These are phyloP conservation scores for Fusarium sp. DNA, from an alignment of 2,329 filamentous ascomycete species.

Conservation along the genomic window DNA sequence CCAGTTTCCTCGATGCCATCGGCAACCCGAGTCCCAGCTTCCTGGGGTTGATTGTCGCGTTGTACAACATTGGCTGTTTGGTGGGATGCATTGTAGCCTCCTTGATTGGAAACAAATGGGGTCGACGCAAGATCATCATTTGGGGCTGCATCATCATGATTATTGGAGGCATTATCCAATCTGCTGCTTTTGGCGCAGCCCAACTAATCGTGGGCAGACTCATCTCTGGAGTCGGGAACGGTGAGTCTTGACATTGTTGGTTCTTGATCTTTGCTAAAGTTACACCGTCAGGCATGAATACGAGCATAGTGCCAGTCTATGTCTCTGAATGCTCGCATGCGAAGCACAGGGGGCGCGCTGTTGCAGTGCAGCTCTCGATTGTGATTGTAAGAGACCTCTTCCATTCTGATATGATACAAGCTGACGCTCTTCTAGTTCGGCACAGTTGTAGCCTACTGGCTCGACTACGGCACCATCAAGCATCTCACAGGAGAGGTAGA, in stretches of 20 bases:
- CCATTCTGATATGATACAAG: neutral
- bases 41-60: slow-evolving; percentile 19
- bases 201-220: neutral
- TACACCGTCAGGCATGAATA: neutral
- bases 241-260: neutral
- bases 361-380: neutral
- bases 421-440: neutral
- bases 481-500: neutral
- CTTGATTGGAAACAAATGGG: slow-evolving; percentile 5
- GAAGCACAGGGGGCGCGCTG: neutral
- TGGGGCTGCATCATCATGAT: slow-evolving; percentile 24
- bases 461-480: neutral
- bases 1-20: slow-evolving; percentile 18
- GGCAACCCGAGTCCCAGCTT: slow-evolving; percentile 16
- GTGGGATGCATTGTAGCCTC: slow-evolving; percentile 13
- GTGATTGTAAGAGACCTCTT: neutral
- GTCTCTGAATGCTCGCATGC: neutral
- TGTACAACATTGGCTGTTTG: slow-evolving; percentile 24
- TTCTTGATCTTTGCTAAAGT: neutral
- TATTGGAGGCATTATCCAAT: slow-evolving; percentile 6
- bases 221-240: neutral
- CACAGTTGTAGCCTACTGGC: neutral
- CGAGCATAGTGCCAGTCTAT: neutral
- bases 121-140: slow-evolving; percentile 10
- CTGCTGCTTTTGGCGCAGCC: neutral